Base-by-base conservation (phyloP, 176 grass and related monocot genomes). In the Aegilops tauschii region DNA sequence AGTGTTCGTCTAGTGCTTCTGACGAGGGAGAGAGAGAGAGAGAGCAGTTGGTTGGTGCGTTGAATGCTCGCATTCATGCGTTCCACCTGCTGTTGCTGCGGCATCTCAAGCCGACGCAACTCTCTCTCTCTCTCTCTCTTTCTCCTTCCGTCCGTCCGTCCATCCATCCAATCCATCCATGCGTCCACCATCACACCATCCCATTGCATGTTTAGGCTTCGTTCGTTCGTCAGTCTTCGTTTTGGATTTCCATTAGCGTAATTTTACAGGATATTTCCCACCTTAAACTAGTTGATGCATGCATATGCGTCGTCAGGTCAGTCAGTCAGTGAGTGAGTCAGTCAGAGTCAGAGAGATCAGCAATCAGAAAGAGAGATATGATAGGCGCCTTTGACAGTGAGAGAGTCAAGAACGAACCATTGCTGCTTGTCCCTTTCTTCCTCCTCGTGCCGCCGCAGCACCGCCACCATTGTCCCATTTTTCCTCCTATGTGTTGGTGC, bases 321-420 rank as follows among this genome's bases (percentile, higher is more conserved):
- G 50, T 50, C 30, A 70, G 12, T 64, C 4, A 50, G 14, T 50
- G 1, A 50, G 47, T 50, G 14, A 54, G 50, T 54, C 66, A 39
- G 13, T 64, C 78, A 47, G 36, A 16, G 28, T 66, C 79, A 80
- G 61, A 42, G 40, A 23, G 54, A 69, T 42, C 69, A 71, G 45
- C 12, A 49, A 12, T 34, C 16, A 70, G 68, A 70, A 67, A 45
- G 68, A 86, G 84, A 69, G 34, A 71, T 13, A 31, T 30, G 64
- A 66, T 14, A 54, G 68, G 37, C 68, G 34, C 68, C 79, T 92
- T 64, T 61, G 50, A 85, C 71, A 75, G 85, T 8, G 86, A 93
- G 92, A 92, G 85, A 98, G 97, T 97, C 97, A 99, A 97, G 97
- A 99, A 99, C 97, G 94, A 94, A 99, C 97, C 97, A 94, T 52